These are phyloP conservation scores for Megacollybia marginata DNA, from an alignment of 768 basidiomycete genomes.

Conservation along the genomic window DNA sequence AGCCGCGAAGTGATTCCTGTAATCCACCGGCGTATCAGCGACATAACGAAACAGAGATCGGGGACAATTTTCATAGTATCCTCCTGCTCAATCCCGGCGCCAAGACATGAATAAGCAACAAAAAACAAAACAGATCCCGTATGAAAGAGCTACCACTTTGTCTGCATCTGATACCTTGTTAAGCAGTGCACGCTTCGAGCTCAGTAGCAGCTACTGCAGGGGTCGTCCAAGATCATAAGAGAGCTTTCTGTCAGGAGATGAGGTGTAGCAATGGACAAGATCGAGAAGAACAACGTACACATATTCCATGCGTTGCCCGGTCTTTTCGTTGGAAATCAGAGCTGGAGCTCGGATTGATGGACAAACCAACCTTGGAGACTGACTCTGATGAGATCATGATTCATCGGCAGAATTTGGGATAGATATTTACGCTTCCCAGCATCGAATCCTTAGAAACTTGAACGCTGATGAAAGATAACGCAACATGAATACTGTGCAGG, in stretches of 20 bases:
- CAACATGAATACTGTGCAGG: not conserved
- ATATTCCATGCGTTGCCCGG: conserved; percentile 66
- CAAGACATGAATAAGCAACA: conserved; percentile 13
- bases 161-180: conserved; percentile 50
- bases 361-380: conserved; percentile 60
- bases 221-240: conserved; percentile 58
- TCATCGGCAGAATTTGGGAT: conserved; percentile 39
- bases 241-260: conserved; percentile 19
- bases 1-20: conserved; percentile 71
- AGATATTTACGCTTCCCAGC: conserved; percentile 35
- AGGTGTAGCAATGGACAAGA: conserved; percentile 46
- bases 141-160: conserved; percentile 31
- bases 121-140: not conserved
- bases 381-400: conserved; percentile 38
- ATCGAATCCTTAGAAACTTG: conserved; percentile 33
- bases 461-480: conserved; percentile 27
- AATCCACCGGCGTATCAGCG: not conserved
- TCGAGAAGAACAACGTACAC: conserved; percentile 60
- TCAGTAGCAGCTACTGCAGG: conserved; percentile 46
- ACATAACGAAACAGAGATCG: not conserved
- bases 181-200: conserved; percentile 49
- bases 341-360: not conserved
- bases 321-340: conserved; percentile 29
- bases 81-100: conserved; percentile 61
- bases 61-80: conserved; percentile 54